Conservation (phyloP, 2,329 filamentous ascomycete genomes). For the Aspergillus jensenii region DNA sequence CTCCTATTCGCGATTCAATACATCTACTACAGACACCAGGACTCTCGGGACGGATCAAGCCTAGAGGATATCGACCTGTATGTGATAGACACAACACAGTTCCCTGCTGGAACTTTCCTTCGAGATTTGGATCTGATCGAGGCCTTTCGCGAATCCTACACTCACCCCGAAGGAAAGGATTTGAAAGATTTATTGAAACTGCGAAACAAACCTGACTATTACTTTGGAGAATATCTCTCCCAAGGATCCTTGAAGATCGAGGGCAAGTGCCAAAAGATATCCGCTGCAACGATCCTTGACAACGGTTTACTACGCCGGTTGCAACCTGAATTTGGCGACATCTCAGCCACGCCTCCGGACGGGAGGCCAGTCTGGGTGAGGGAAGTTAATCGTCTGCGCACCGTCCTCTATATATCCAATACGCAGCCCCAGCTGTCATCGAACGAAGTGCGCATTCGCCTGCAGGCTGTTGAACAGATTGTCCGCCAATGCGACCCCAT, state of each 20-base stretch:
- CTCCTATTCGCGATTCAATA: constrained; percentile 18
- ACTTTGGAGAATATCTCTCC: neutral
- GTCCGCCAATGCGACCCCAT: too few relatives aligned
- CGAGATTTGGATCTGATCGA: neutral
- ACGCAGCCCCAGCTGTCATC: rapidly evolving
- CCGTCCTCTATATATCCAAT: rapidly evolving
- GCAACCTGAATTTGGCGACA: neutral
- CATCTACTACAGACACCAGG: constrained; percentile 19
- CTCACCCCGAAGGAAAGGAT: neutral
- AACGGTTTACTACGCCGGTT: neutral
- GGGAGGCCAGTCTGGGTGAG: neutral
- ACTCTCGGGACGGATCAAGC: neutral
- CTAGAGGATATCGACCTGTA: neutral
- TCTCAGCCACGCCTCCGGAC: too few relatives aligned
- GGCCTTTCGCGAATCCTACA: neutral
- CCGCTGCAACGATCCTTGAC: neutral
- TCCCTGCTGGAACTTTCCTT: neutral
- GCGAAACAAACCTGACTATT: neutral
- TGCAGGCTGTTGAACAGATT: neutral
- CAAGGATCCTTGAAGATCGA: neutral
- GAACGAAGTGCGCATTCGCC: neutral
- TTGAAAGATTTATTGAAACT: neutral
- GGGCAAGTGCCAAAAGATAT: neutral
- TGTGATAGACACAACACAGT: neutral
- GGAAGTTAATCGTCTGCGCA: neutral